Evolutionary conservation across 352 stramenopile genomes (phyloP), one percentile per base, ranked within the genome.

Genomic region (Pythium brassicae): DNA sequence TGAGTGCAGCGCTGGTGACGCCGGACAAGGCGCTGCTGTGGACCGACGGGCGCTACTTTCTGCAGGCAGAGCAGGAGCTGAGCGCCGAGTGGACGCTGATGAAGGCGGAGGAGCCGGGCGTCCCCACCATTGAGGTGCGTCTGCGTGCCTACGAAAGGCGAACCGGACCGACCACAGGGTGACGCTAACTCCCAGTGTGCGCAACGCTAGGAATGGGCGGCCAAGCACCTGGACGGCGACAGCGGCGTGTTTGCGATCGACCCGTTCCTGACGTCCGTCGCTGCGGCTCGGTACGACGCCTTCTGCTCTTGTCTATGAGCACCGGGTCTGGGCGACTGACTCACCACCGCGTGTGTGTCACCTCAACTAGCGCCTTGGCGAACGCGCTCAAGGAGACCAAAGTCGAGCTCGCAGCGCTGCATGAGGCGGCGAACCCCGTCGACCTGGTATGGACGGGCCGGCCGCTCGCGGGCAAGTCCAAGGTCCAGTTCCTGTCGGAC

Each of bases 31-130:
- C 93, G 29, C 69, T 98, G 49, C 78, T 99, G 46, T 99, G 97
- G 97, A 99, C 97, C 7, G 97, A 99, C 63, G 97, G 96, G 0
- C 81, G 97, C 43, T 99, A 99, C 63, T 99, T 97, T 63, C 72
- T 98, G 45, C 97, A 99, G 77, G 97, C 97, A 15, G 80, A 89
- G 51, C 71, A 98, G 48, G 72, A 98, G 69, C 68, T 99, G 23
- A 92, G 93, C 61, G 69, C 74, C 11, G 84, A 91, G 10, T 98
- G 95, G 94, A 96, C 76, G 64, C 79, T 99, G 27, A 98, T 99
- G 92, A 98, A 97, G 69, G 69, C 77, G 23, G 94, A 97, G 43
- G 78, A 98, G 61, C 78, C 85, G 23, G 94, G 86, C 14, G 90
- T 98, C 20, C 89, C 87, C 4, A 96, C 88, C 6, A 89, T 99